Evolutionary conservation across 1,284 basidiomycete species (phyloP).

Genomic region (Ganoderma meredithae): DNA sequence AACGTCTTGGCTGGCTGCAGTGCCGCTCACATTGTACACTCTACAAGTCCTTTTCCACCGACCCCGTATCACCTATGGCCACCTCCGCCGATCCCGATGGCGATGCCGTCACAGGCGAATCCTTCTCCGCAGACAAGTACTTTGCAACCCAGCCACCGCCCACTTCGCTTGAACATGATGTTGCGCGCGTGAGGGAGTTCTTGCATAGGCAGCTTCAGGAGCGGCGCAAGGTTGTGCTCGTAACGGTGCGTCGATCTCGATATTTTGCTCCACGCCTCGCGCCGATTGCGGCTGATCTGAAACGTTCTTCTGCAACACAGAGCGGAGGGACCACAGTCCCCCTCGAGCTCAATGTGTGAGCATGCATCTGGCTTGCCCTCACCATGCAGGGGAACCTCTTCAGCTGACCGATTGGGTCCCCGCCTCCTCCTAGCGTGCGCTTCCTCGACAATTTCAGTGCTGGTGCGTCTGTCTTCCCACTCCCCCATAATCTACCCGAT

Average conservation of each 20-base stretch:
- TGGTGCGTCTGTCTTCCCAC: slow-evolving; percentile 55
- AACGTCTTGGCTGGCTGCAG: neutral
- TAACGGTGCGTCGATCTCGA: slow-evolving; percentile 75
- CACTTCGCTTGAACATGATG: slow-evolving; percentile 69
- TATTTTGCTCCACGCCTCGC: slow-evolving; percentile 5
- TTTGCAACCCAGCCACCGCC: slow-evolving; percentile 87
- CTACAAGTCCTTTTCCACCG: neutral
- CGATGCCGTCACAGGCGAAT: neutral
- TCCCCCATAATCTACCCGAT: neutral
- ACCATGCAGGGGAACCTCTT: neutral
- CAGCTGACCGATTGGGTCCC: slow-evolving; percentile 32
- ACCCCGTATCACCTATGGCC: neutral
- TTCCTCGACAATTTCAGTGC: slow-evolving; percentile 99
- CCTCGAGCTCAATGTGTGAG: slow-evolving; percentile 96
- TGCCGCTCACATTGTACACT: neutral
- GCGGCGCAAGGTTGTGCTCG: slow-evolving; percentile 86
- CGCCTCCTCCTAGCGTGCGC: slow-evolving; percentile 78
- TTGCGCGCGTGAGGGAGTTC: slow-evolving; percentile 71
- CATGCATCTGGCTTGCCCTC: slow-evolving; percentile 32
- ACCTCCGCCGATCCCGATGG: slow-evolving; percentile 4
- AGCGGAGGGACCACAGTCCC: slow-evolving; percentile 97
- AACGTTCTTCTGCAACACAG: slow-evolving; percentile 48
- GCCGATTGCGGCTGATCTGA: slow-evolving; percentile 21
- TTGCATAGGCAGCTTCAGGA: slow-evolving; percentile 70
- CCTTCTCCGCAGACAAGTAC: slow-evolving; percentile 86